Conservation (phyloP, 306 rosid species). For the Myrica gale region DNA sequence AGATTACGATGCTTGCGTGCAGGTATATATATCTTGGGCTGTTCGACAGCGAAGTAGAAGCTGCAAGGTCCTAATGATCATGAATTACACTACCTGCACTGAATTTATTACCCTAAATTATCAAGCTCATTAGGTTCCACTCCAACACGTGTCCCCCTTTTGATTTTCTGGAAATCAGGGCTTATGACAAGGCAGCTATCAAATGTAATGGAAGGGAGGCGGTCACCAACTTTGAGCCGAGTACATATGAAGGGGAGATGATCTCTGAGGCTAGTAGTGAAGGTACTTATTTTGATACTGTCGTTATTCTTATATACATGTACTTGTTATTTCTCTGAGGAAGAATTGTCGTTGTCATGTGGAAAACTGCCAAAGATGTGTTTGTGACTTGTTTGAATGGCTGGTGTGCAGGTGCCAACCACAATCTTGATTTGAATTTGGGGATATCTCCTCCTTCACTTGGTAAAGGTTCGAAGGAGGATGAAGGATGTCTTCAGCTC, state of each 20-base stretch:
- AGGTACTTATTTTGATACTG: conserved; percentile 40
- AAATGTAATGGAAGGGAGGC: conserved; percentile 97
- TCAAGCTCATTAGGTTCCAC: conserved; percentile 68
- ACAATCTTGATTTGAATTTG: conserved; percentile 87
- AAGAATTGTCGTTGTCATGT: neutral
- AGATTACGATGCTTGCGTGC: conserved; percentile 93
- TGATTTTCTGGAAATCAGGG: conserved; percentile 90
- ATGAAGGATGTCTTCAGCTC: conserved; percentile 49
- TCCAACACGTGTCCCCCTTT: conserved; percentile 76
- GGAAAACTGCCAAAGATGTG: neutral
- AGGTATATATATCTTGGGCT: conserved; percentile 99
- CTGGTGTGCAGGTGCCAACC: conserved; percentile 51
- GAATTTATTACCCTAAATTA: conserved; percentile 71
- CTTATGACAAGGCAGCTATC: conserved; percentile 97
- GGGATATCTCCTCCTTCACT: conserved; percentile 70
- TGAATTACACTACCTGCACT: conserved; percentile 72
- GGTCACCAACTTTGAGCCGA: conserved; percentile 89
- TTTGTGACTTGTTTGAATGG: neutral
- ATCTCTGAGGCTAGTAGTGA: conserved; percentile 48
- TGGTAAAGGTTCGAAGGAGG: conserved; percentile 50
- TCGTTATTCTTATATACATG: neutral
- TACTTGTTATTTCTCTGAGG: conserved; percentile 13
- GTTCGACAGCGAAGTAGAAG: conserved; percentile 99
- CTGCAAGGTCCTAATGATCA: conserved; percentile 99
- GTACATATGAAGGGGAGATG: conserved; percentile 70